Evolutionary conservation across 805 yeast species (phyloP).

Genomic region (Alloascoidea hylecoeti): DNA sequence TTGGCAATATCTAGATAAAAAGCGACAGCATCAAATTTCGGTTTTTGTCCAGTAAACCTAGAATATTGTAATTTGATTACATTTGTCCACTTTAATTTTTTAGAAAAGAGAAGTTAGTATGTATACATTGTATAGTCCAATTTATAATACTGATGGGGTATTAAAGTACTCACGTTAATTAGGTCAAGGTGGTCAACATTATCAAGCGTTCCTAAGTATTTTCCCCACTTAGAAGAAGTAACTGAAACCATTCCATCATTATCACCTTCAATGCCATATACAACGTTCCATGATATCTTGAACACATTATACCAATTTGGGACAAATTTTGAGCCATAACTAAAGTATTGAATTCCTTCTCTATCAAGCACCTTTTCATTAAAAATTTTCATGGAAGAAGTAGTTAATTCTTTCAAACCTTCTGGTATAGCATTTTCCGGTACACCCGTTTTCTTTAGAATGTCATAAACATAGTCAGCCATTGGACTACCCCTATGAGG

Average conservation of each 20-base stretch:
- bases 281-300: constrained; percentile 46
- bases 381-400: constrained; percentile 34
- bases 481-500: constrained; percentile 83
- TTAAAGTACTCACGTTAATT: constrained; percentile 64
- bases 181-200: constrained; percentile 77
- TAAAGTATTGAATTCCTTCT: constrained; percentile 56
- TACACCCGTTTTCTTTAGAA: constrained; percentile 12
- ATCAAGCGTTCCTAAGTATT: constrained; percentile 62
- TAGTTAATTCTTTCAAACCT: constrained; percentile 54
- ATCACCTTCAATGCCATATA: constrained; percentile 34
- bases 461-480: constrained; percentile 50
- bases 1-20: constrained; percentile 59
- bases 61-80: constrained; percentile 13
- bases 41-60: constrained; percentile 12
- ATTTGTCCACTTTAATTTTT: constrained; percentile 16
- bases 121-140: neutral
- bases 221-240: constrained; percentile 71
- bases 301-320: constrained; percentile 56
- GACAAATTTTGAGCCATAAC: constrained; percentile 65
- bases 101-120: too few species aligned
- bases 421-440: constrained; percentile 12
- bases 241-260: constrained; percentile 86
- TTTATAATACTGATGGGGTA: constrained; percentile 20
- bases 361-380: constrained; percentile 38
- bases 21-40: constrained; percentile 48